Conservation (phyloP, 768 basidiomycete genomes). For the Calocybe gangraenosa region DNA sequence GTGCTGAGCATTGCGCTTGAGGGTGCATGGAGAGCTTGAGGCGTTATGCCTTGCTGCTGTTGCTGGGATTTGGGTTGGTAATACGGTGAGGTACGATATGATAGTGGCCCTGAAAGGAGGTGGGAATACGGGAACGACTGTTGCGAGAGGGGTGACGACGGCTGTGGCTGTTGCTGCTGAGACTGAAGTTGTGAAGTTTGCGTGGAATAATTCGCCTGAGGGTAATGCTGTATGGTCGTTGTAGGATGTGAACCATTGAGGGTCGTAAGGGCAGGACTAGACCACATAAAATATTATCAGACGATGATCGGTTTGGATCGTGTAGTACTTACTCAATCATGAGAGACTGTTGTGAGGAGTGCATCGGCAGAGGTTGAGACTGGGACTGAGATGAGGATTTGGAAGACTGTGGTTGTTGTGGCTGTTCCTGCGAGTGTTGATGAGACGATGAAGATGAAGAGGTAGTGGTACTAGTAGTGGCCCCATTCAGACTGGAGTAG, state of each 20-base stretch:
- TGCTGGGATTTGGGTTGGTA: slow-evolving; percentile 30
- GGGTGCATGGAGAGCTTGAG: slow-evolving; percentile 64
- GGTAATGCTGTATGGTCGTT: slow-evolving; percentile 37
- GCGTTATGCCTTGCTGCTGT: slow-evolving; percentile 56
- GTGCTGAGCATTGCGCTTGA: slow-evolving; percentile 40
- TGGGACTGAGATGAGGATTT: slow-evolving; percentile 23
- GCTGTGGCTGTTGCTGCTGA: slow-evolving; percentile 26
- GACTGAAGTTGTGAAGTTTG: slow-evolving; percentile 20
- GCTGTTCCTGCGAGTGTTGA: slow-evolving; percentile 13
- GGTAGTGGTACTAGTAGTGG: slow-evolving; percentile 47
- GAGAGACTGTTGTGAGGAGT: slow-evolving; percentile 36
- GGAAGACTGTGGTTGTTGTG: slow-evolving; percentile 20
- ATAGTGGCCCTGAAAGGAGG: slow-evolving; percentile 26
- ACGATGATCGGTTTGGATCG: slow-evolving; percentile 9
- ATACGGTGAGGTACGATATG: slow-evolving; percentile 18
- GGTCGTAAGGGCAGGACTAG: slow-evolving; percentile 58
- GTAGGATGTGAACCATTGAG: slow-evolving; percentile 38
- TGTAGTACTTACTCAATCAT: slow-evolving; percentile 63
- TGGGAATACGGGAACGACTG: slow-evolving; percentile 41
- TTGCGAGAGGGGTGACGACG: slow-evolving; percentile 33
- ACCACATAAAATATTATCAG: slow-evolving; percentile 12
- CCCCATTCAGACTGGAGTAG: slow-evolving; percentile 76
- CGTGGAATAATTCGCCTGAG: slow-evolving; percentile 37
- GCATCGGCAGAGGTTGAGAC: slow-evolving; percentile 23
- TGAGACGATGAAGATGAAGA: slow-evolving; percentile 23